Percentiles rank a stretch among this genome's conserved stretches.
These are phyloP conservation scores for Basidiobolus meristosporus DNA, from an alignment of 371 early-diverging fungal genomes.

Conservation along the genomic window DNA sequence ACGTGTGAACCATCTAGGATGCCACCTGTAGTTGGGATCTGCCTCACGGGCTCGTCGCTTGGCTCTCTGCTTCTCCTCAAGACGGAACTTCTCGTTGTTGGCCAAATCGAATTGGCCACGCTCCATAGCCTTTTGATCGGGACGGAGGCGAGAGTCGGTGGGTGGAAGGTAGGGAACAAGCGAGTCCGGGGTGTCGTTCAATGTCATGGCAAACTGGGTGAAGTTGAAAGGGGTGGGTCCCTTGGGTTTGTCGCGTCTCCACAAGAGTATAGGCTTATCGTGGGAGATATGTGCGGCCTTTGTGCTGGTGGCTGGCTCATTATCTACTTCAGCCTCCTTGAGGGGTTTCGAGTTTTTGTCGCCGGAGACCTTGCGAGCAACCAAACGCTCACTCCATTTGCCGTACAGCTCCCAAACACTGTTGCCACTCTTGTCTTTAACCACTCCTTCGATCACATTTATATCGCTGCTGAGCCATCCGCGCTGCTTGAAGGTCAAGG, in stretches of 20 bases:
- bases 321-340: conserved; percentile 14
- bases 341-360: conserved; percentile 10
- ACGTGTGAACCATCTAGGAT: conserved; percentile 55
- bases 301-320: conserved; percentile 7
- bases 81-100: conserved; percentile 31
- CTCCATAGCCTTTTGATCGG: conserved; percentile 60
- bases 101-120: conserved; percentile 48
- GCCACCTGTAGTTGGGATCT: conserved; percentile 13
- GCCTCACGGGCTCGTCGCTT: conserved; percentile 24
- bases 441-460: conserved; percentile 41
- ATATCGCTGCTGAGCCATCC: conserved; percentile 36
- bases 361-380: conserved; percentile 22
- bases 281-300: too few relatives aligned
- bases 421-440: conserved; percentile 25
- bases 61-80: conserved; percentile 55
- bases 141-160: conserved; percentile 60
- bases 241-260: conserved; percentile 29
- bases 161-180: conserved; percentile 34
- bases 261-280: conserved; percentile 19
- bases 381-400: conserved; percentile 43
- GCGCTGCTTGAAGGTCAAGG: conserved; percentile 48
- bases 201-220: conserved; percentile 48
- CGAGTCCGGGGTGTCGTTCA: conserved; percentile 38
- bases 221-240: conserved; percentile 38
- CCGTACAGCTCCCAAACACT: conserved; percentile 41